These are phyloP conservation scores for Debaryomyces tyrocola DNA, from an alignment of 805 yeast genomes.

Conservation along the genomic window DNA sequence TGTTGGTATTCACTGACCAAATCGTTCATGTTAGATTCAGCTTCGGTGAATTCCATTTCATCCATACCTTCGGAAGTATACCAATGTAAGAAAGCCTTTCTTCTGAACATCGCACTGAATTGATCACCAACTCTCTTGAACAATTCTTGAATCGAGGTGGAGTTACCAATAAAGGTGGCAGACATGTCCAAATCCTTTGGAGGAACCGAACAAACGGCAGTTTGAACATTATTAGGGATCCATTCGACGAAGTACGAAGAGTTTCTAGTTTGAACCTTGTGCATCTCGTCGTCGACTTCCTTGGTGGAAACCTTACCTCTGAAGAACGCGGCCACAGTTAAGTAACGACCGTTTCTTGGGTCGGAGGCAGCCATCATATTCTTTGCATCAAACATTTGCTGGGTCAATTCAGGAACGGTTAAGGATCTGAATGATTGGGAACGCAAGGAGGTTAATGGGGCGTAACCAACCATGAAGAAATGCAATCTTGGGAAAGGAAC, in stretches of 20 bases:
- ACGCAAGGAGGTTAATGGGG: conserved; percentile 82
- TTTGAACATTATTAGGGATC: conserved; percentile 95
- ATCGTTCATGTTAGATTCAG: conserved; percentile 88
- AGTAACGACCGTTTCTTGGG: conserved; percentile 86
- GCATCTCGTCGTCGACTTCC: conserved; percentile 94
- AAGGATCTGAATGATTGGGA: conserved; percentile 81
- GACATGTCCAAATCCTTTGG: conserved; percentile 84
- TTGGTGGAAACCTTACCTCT: conserved; percentile 90
- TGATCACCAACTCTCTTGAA: conserved; percentile 88
- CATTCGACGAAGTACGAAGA: conserved; percentile 87
- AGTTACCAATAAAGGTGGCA: conserved; percentile 91
- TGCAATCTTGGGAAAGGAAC: conserved; percentile 95
- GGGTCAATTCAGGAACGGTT: conserved; percentile 88
- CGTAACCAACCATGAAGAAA: conserved; percentile 94
- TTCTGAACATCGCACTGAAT: conserved; percentile 88
- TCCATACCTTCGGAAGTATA: conserved; percentile 96
- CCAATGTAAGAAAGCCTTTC: conserved; percentile 96
- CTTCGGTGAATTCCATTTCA: conserved; percentile 90
- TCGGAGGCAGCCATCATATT: conserved; percentile 97
- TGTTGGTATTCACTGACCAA: conserved; percentile 87
- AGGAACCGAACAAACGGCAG: conserved; percentile 89
- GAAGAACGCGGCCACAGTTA: conserved; percentile 92
- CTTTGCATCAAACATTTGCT: conserved; percentile 88
- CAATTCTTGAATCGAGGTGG: conserved; percentile 89
- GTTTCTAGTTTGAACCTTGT: conserved; percentile 77